Conservation (phyloP, 78 protist species). For the Emiliania huxleyi region DNA sequence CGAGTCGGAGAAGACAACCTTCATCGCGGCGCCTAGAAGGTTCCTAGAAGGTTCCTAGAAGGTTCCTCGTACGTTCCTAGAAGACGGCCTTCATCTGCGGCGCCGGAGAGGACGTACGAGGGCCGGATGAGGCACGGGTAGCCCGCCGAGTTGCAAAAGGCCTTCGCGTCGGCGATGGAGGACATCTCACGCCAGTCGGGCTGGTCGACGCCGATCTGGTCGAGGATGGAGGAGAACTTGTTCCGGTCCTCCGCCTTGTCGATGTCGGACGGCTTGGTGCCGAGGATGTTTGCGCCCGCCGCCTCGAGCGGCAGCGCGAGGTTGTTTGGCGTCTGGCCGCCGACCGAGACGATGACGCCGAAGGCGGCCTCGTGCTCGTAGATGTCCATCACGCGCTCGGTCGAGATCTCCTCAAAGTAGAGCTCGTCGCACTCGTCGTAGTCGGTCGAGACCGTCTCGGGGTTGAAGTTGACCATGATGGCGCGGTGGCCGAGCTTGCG, state of each 20-base stretch:
- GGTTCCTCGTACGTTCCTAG: too few species aligned
- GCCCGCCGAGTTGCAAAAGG: constrained; percentile 78
- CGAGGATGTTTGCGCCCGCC: not conserved
- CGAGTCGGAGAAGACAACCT: constrained; percentile 40
- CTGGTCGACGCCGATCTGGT: constrained; percentile 14
- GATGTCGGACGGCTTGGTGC: constrained; percentile 82
- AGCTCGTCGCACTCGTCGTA: constrained; percentile 91
- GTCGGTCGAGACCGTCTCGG: constrained; percentile 96
- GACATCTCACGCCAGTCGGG: not conserved
- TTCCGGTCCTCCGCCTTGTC: constrained; percentile 93
- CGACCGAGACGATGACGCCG: constrained; percentile 75
- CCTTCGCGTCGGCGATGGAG: not conserved
- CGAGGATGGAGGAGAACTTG: constrained; percentile 51
- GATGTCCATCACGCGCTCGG: constrained; percentile 88
- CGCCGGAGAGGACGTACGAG: constrained; percentile 84
- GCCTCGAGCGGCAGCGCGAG: constrained; percentile 26
- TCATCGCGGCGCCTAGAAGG: constrained; percentile 8
- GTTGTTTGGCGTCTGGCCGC: constrained; percentile 84
- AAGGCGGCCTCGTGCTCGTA: constrained; percentile 60
- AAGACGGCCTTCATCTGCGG: constrained; percentile 9
- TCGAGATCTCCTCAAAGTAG: constrained; percentile 77
- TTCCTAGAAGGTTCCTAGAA: too few species aligned
- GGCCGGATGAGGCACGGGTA: constrained; percentile 95
- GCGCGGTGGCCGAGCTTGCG: constrained; percentile 68
- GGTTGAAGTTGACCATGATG: constrained; percentile 95